Base-by-base conservation (phyloP, 176 grass and related monocot species). In the Oryza glumipatula region DNA sequence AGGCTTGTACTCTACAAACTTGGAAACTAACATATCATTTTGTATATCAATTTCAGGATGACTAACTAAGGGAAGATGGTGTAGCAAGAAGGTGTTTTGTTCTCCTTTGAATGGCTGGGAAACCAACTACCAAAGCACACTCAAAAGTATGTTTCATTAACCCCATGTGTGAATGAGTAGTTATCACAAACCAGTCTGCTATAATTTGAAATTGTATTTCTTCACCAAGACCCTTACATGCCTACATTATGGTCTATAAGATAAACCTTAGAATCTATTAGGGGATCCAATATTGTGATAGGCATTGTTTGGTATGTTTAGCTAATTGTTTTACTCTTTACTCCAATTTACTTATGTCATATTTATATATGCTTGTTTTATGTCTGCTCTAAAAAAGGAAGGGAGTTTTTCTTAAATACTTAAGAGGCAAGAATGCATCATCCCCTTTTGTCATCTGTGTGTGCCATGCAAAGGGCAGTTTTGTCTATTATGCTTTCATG, bases 11-110 rank as follows among this genome's bases (percentile, higher is more conserved):
- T 82, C 45, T 14, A 63, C 36, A 73, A 82, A 63, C 9, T 44
- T 52, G 67, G 48, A 24, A 41, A 72, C 61, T 84, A 24, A 1
- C n/a, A 43, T 67, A 65, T 73, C 68, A 33, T 51, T 72, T 17
- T 70, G 43, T 33, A 78, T 43, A 15, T 67, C 26, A 26, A 60
- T 84, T 88, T 79, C 81, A 79, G 81, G 80, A 63, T 79, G 80
- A 43, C 52, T 79, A 45, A 5, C 23, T 79, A 46, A 24, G 73
- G 47, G 72, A 77, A 41, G 65, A n/a, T 83, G 43, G 15, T 63
- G 19, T 46, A 47, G 12, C 24, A 61, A 82, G 78, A 11, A 82
- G 49, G 5, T 65, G 16, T 63, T 56, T 22, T 87, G 26, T 67
- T 67, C 22, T 45, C 64, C 38, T n/a, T 19, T 58, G 76, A 79